Percentiles rank a stretch among this genome's conserved stretches.
Evolutionary conservation across 2,329 filamentous ascomycete genomes (phyloP).

Genomic region (Calonectria pauciramosa): DNA sequence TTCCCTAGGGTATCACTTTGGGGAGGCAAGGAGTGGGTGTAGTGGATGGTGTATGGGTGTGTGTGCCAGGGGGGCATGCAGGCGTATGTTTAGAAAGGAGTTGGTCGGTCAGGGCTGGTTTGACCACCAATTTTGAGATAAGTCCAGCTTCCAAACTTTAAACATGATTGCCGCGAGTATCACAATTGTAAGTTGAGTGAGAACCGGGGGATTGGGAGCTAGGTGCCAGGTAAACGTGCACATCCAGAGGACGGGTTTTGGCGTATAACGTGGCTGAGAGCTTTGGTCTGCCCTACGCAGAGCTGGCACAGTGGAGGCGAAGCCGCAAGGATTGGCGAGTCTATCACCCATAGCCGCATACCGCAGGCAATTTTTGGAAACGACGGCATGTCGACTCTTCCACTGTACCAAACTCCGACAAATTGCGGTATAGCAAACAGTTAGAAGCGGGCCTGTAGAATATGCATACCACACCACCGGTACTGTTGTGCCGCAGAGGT

Average conservation of each 20-base stretch:
- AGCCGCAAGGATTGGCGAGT: background rate
- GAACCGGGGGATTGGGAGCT: background rate
- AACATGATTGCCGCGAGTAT: background rate
- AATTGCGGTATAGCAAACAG: background rate
- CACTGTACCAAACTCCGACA: background rate
- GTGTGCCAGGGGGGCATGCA: background rate
- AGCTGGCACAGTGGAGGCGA: background rate
- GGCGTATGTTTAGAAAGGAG: background rate
- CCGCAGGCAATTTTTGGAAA: background rate
- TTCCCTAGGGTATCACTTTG: background rate
- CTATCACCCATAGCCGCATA: background rate
- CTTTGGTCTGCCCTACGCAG: background rate
- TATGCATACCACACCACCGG: background rate
- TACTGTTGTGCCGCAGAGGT: background rate
- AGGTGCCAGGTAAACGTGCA: background rate
- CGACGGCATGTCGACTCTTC: background rate
- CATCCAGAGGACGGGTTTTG: background rate
- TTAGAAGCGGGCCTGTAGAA: background rate
- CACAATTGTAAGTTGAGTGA: background rate
- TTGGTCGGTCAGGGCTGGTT: background rate
- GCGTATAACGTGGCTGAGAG: constrained; percentile 7
- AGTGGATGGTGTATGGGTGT: background rate
- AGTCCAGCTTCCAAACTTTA: background rate
- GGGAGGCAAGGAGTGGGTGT: background rate
- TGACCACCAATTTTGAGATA: background rate